Conservation (phyloP, 192 early-diverging fungal genomes). For the Spizellomyces sp. region DNA sequence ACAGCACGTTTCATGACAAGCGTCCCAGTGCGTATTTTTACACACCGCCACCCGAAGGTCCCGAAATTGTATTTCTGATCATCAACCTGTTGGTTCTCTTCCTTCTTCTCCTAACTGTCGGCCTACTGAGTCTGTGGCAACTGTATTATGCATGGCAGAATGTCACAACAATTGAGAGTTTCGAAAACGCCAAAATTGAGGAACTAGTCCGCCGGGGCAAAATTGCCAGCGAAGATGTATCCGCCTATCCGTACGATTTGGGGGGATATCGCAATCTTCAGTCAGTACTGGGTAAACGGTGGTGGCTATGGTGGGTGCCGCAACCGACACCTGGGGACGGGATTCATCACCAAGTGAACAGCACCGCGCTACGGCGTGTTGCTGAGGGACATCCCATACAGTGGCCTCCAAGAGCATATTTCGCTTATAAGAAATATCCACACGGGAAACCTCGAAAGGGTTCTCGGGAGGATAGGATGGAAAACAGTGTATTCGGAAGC, state of each 20-base stretch:
- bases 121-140: conserved; percentile 70
- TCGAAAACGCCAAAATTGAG: conserved; percentile 71
- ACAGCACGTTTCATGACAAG: not conserved
- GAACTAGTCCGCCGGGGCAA: conserved; percentile 63
- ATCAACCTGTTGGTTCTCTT: conserved; percentile 72
- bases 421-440: conserved; percentile 38
- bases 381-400: conserved; percentile 48
- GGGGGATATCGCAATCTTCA: conserved; percentile 74
- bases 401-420: conserved; percentile 81
- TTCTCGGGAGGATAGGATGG: conserved; percentile 7
- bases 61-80: conserved; percentile 73
- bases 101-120: conserved; percentile 70
- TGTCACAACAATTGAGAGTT: conserved; percentile 83
- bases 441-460: conserved; percentile 24
- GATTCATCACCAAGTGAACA: conserved; percentile 60
- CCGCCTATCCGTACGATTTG: conserved; percentile 78
- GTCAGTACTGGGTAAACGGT: conserved; percentile 62
- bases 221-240: conserved; percentile 51
- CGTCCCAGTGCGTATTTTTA: conserved; percentile 35
- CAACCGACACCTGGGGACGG: conserved; percentile 64
- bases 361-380: conserved; percentile 5
- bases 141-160: conserved; percentile 70
- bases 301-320: conserved; percentile 82
- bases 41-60: conserved; percentile 57
- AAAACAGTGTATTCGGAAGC: not conserved